phyloP scores from a whole-genome alignment of 257 asterid genomes.

The Oldenlandia corymbosa region DNA sequence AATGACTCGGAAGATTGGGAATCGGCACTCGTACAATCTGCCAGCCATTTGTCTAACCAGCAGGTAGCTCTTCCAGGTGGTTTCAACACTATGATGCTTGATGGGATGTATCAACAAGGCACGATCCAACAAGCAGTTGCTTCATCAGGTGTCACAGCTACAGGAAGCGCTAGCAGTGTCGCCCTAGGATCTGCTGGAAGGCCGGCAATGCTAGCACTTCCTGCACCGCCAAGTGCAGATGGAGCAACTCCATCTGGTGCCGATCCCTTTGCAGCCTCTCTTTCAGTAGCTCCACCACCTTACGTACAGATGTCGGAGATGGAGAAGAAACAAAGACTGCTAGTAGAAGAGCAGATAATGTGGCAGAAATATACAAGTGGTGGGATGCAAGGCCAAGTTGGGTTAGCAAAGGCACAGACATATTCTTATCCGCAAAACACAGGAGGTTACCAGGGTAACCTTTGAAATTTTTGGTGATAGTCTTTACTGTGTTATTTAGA shows the following conservation, averaged over 20 bases:
- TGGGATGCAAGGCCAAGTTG: conserved; percentile 78
- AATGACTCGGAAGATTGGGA: conserved; percentile 85
- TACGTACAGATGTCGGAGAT: conserved; percentile 90
- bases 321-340: conserved; percentile 76
- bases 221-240: conserved; percentile 62
- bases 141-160: conserved; percentile 54
- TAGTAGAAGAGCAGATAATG: conserved; percentile 66
- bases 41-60: conserved; percentile 70
- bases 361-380: conserved; percentile 84
- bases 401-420: conserved; percentile 34
- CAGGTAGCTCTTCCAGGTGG: conserved; percentile 60
- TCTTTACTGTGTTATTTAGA: not conserved
- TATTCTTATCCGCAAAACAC: conserved; percentile 34
- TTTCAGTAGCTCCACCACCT: conserved; percentile 65
- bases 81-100: conserved; percentile 50
- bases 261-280: conserved; percentile 60
- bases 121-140: conserved; percentile 45
- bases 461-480: conserved; percentile 20
- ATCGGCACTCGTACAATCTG: conserved; percentile 55
- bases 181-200: conserved; percentile 82
- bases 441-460: conserved; percentile 45
- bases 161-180: conserved; percentile 79
- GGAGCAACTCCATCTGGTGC: conserved; percentile 20
- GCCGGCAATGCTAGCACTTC: conserved; percentile 75
- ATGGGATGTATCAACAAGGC: conserved; percentile 92